Conservation (phyloP, 2,329 filamentous ascomycete genomes). For the Sarocladium strictum region DNA sequence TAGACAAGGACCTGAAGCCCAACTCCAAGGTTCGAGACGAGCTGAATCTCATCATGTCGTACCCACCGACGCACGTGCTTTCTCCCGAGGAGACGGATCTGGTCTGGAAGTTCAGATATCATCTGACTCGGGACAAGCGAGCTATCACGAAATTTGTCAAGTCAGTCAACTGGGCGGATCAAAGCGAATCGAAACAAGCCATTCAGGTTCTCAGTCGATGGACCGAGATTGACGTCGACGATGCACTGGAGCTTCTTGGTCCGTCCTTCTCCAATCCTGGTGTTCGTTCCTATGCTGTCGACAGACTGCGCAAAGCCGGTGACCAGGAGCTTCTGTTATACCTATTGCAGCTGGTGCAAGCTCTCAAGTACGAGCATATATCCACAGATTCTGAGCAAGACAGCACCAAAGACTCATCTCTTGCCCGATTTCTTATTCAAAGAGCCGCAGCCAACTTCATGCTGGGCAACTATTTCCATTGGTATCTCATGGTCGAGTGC, state of each 20-base stretch:
- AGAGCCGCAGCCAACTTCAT: conserved; percentile 83
- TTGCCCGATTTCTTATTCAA: conserved; percentile 83
- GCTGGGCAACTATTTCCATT: conserved; percentile 91
- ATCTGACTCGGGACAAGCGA: conserved; percentile 85
- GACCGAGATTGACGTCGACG: conserved; percentile 96
- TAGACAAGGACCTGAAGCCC: conserved; percentile 92
- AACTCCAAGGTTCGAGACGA: conserved; percentile 95
- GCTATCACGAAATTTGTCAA: conserved; percentile 97
- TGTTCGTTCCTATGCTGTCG: conserved; percentile 89
- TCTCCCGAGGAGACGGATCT: conserved; percentile 90
- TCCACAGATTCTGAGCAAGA: conserved; percentile 51
- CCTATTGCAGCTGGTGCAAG: conserved; percentile 88
- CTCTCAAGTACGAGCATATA: conserved; percentile 86
- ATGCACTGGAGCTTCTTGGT: conserved; percentile 87
- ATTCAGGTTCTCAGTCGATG: conserved; percentile 86
- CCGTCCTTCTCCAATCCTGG: conserved; percentile 85
- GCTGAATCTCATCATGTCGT: conserved; percentile 83
- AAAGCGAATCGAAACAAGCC: conserved; percentile 78
- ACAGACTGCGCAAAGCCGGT: conserved; percentile 83
- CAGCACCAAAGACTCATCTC: conserved; percentile 66
- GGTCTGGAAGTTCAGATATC: conserved; percentile 96
- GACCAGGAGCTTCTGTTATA: conserved; percentile 90
- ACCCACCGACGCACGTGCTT: conserved; percentile 84
- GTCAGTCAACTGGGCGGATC: conserved; percentile 89
- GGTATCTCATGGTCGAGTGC: conserved; percentile 98